phyloP scores from a whole-genome alignment of 441 rosid species.

The Cnidoscolus chayamansa region DNA sequence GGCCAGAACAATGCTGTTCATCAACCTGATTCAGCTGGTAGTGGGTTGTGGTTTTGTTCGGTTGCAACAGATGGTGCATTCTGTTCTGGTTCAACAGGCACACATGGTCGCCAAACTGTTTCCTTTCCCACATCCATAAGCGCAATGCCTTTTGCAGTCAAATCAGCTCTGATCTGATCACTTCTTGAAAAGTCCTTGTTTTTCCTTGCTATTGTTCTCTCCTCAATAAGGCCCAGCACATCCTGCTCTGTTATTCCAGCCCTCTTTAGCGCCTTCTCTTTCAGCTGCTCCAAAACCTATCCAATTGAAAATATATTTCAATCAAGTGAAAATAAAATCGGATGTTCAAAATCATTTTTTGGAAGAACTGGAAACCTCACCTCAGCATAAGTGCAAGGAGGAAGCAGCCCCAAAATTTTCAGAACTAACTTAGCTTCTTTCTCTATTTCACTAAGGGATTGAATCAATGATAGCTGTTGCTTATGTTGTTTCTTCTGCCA shows the following conservation, averaged over 20 bases:
- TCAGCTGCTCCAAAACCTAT: conserved; percentile 57
- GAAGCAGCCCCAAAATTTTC: conserved; percentile 56
- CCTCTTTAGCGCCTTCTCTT: conserved; percentile 59
- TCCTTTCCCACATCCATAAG: conserved; percentile 74
- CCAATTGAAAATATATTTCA: background rate
- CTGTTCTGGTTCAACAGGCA: conserved; percentile 40
- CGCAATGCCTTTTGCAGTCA: conserved; percentile 64
- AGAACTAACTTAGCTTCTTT: conserved; percentile 56
- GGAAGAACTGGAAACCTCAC: conserved; percentile 22
- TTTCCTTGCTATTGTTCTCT: conserved; percentile 57
- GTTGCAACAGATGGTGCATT: conserved; percentile 15
- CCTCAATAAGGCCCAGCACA: conserved; percentile 45
- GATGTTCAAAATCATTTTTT: no score
- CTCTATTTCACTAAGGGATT: conserved; percentile 56
- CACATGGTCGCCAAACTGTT: conserved; percentile 81
- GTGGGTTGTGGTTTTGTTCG: conserved; percentile 19
- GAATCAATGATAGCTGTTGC: conserved; percentile 49
- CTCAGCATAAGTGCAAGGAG: conserved; percentile 50
- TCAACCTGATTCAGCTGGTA: conserved; percentile 20
- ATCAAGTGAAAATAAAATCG: background rate
- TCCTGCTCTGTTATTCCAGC: conserved; percentile 59
- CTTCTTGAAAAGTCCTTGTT: conserved; percentile 62
- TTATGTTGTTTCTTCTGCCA: conserved; percentile 74
- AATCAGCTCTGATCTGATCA: conserved; percentile 66
- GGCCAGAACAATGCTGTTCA: background rate